These are phyloP conservation scores for Cajanus cajan DNA, from an alignment of 306 rosid genomes.

Conservation along the genomic window DNA sequence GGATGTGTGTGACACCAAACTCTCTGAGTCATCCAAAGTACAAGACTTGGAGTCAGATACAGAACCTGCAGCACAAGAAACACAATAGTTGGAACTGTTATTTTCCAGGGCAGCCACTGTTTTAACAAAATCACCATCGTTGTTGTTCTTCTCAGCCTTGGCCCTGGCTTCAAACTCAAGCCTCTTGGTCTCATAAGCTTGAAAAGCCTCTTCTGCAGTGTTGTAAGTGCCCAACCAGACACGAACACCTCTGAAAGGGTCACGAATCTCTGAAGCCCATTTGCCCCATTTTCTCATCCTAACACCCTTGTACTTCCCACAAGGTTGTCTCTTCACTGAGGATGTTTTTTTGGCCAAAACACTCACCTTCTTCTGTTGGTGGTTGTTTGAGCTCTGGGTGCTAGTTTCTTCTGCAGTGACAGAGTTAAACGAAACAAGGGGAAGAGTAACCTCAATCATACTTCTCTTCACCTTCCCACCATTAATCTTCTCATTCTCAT, in stretches of 20 bases:
- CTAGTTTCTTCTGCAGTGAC: slow-evolving; percentile 24
- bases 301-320: slow-evolving; percentile 64
- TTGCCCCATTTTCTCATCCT: slow-evolving; percentile 86
- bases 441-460: slow-evolving; percentile 47
- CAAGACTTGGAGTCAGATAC: slow-evolving; percentile 20
- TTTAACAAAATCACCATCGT: background rate
- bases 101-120: slow-evolving; percentile 7
- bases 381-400: slow-evolving; percentile 45
- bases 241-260: slow-evolving; percentile 55
- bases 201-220: slow-evolving; percentile 71
- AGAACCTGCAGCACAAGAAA: slow-evolving; percentile 19
- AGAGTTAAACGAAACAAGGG: background rate
- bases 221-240: slow-evolving; percentile 77
- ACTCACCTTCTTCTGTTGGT: slow-evolving; percentile 38
- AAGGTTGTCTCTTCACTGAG: slow-evolving; percentile 24
- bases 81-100: background rate
- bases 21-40: slow-evolving; percentile 38
- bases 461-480: slow-evolving; percentile 33
- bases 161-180: slow-evolving; percentile 46
- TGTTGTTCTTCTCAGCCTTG: slow-evolving; percentile 13
- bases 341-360: slow-evolving; percentile 35
- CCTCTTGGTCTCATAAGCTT: slow-evolving; percentile 55
- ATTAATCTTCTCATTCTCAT: background rate
- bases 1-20: slow-evolving; percentile 46
- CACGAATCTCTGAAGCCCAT: slow-evolving; percentile 91